Conservation (phyloP, 2,329 filamentous ascomycete genomes). For the Aspergillus viridinutans region DNA sequence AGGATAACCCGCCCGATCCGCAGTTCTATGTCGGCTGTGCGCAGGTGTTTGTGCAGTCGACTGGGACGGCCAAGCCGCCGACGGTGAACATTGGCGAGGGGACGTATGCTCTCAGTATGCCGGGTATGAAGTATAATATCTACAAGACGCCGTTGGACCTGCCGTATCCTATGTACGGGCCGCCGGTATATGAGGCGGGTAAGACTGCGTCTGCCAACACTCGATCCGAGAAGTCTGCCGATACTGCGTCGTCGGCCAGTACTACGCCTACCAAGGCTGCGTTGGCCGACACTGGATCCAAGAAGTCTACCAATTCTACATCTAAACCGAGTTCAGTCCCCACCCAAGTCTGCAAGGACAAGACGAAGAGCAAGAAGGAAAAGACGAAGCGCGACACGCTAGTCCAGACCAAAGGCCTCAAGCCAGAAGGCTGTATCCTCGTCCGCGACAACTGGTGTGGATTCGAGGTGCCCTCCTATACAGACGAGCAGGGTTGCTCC, state of each 20-base stretch:
- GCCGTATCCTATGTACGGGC: slow-evolving; percentile 58
- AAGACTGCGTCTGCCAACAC: background rate
- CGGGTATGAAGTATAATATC: slow-evolving; percentile 61
- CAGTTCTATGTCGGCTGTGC: slow-evolving; percentile 72
- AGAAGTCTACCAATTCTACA: too few species aligned
- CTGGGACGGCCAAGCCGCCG: slow-evolving; percentile 45
- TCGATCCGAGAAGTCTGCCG: too few species aligned
- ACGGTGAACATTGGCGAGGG: slow-evolving; percentile 62
- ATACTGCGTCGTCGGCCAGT: too few species aligned
- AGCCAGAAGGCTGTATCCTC: slow-evolving; percentile 55
- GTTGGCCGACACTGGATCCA: background rate
- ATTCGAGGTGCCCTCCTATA: slow-evolving; percentile 56
- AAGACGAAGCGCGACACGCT: slow-evolving; percentile 4
- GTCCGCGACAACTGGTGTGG: slow-evolving; percentile 72
- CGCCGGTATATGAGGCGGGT: slow-evolving; percentile 49
- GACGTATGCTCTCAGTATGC: slow-evolving; percentile 53
- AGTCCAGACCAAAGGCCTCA: slow-evolving; percentile 46
- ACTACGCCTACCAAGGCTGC: too few species aligned
- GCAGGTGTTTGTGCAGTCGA: slow-evolving; percentile 61
- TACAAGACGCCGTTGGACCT: slow-evolving; percentile 51
- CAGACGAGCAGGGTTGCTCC: slow-evolving; percentile 58
- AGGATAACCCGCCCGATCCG: slow-evolving; percentile 52
- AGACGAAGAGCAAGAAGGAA: too few species aligned
- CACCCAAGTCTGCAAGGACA: slow-evolving; percentile 4
- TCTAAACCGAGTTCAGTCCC: background rate